A percentile compares a stretch with the other conserved stretches of the same genome.
phyloP scores from a whole-genome alignment of 2,329 filamentous ascomycete species.

The Cladosporium sp. region DNA sequence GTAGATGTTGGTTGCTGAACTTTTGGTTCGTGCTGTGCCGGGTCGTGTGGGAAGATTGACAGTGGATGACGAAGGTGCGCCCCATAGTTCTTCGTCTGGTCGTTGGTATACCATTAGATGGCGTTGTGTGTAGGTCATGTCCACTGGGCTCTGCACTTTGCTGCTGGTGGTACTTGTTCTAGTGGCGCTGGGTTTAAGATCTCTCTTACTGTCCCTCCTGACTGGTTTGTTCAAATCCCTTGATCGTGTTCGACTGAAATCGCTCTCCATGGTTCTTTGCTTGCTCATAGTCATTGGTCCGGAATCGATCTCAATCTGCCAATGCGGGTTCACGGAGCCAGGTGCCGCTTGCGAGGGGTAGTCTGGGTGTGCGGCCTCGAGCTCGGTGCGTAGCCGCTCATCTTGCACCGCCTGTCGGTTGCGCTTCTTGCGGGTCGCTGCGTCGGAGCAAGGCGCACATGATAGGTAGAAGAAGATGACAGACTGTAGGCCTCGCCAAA shows the following conservation, averaged over 20 bases:
- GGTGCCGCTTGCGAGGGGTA: conserved; percentile 77
- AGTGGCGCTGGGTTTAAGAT: conserved; percentile 58
- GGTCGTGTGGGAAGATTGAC: conserved; percentile 17
- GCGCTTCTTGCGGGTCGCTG: conserved; percentile 67
- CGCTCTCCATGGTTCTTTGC: conserved; percentile 39
- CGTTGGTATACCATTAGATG: conserved; percentile 58
- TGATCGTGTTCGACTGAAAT: conserved; percentile 14
- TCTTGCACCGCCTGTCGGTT: conserved; percentile 69
- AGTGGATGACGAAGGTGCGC: conserved; percentile 43
- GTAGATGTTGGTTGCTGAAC: conserved; percentile 18
- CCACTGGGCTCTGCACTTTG: conserved; percentile 33
- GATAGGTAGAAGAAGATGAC: conserved; percentile 76
- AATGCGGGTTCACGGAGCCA: conserved; percentile 84
- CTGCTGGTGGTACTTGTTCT: conserved; percentile 49
- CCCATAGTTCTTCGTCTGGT: conserved; percentile 87
- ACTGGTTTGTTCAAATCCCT: conserved; percentile 17
- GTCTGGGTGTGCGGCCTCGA: conserved; percentile 65
- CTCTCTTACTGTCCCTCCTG: conserved; percentile 53
- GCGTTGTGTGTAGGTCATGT: conserved; percentile 22
- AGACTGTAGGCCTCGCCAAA: conserved; percentile 63
- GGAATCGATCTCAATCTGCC: conserved; percentile 81
- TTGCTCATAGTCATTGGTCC: conserved; percentile 59
- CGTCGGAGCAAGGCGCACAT: conserved; percentile 75
- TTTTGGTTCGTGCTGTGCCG: conserved; percentile 18
- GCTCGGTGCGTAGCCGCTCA: conserved; percentile 60